A percentile compares a stretch with the other conserved stretches of the same genome.
Evolutionary conservation across 1,284 basidiomycete species (phyloP).

Genomic region (Leccinum fallax): DNA sequence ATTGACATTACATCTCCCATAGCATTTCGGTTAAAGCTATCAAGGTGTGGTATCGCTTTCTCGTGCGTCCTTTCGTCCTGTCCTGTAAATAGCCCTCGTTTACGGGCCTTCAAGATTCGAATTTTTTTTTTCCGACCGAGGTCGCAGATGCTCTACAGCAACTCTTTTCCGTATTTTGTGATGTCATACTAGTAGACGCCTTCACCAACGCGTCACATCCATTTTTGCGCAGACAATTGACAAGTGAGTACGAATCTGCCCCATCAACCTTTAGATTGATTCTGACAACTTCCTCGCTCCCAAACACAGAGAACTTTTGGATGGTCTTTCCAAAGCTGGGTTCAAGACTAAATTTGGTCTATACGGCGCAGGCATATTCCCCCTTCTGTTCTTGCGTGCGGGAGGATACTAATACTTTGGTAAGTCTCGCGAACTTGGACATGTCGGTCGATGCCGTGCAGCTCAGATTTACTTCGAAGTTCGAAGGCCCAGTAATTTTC

Average conservation of each 20-base stretch:
- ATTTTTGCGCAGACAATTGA: constrained; percentile 27
- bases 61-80: constrained; percentile 13
- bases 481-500: too few species aligned
- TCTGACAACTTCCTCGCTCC: neutral
- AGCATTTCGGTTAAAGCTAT: constrained; percentile 27
- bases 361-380: constrained; percentile 41
- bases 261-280: neutral
- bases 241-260: constrained; percentile 22
- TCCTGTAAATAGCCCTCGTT: neutral
- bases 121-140: constrained; percentile 29
- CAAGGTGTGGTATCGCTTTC: constrained; percentile 6
- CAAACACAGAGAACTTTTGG: constrained; percentile 34
- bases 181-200: constrained; percentile 6
- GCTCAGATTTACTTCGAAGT: neutral
- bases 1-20: constrained; percentile 7
- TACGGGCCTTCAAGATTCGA: neutral
- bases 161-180: constrained; percentile 20
- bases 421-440: neutral
- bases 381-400: constrained; percentile 36
- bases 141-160: constrained; percentile 24
- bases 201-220: constrained; percentile 24
- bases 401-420: constrained; percentile 48
- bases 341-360: constrained; percentile 46
- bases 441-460: neutral
- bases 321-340: constrained; percentile 45